phyloP scores from a whole-genome alignment of 306 rosid species.

The Citrullus mucosospermus region DNA sequence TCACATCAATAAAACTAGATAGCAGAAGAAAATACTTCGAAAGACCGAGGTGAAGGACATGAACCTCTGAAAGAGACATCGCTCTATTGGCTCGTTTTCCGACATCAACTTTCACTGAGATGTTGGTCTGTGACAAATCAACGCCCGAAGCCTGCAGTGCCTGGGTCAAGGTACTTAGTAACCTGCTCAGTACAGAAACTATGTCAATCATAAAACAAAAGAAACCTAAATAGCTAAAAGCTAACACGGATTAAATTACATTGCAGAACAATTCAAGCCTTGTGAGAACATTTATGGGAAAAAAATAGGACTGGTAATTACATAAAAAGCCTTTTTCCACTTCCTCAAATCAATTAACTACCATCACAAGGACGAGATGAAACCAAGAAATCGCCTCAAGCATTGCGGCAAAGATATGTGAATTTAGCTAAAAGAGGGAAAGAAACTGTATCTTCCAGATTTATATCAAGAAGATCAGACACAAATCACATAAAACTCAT shows the following conservation, averaged over 20 bases:
- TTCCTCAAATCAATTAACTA: not conserved
- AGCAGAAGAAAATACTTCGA: not conserved
- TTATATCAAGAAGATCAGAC: not conserved
- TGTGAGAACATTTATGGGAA: not conserved
- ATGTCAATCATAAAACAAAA: conserved; percentile 8
- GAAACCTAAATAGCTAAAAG: not conserved
- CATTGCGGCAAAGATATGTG: not conserved
- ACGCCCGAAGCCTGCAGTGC: conserved; percentile 71
- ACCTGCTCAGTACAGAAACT: conserved; percentile 41
- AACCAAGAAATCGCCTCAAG: not conserved
- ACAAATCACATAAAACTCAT: not conserved
- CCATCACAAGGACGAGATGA: not conserved
- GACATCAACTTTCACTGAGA: conserved; percentile 77
- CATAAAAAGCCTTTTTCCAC: not conserved
- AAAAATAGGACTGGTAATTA: not conserved
- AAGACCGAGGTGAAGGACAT: not conserved
- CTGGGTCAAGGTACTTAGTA: conserved; percentile 52
- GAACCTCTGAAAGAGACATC: conserved; percentile 55
- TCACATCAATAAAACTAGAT: not conserved
- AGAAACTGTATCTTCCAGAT: not conserved
- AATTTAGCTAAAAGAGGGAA: not conserved
- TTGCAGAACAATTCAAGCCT: not conserved
- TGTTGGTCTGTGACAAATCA: conserved; percentile 63
- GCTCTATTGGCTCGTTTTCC: conserved; percentile 32
- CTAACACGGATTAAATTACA: not conserved